Conservation (phyloP, 2,329 filamentous ascomycete genomes). For the Cladosporium sp. region DNA sequence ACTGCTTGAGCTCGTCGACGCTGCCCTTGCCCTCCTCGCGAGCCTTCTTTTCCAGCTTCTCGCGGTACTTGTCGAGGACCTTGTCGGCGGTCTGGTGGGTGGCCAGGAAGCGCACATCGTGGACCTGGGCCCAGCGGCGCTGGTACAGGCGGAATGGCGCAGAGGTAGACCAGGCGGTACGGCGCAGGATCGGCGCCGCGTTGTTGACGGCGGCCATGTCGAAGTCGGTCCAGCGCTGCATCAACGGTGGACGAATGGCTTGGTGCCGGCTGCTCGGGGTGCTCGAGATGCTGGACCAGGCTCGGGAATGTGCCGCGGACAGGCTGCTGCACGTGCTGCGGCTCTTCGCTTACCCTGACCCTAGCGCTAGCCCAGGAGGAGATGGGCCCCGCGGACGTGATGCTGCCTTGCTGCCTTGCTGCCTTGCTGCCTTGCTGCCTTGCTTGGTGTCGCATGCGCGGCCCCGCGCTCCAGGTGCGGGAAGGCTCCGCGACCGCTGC, state of each 20-base stretch:
- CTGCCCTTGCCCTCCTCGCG: slow-evolving; percentile 61
- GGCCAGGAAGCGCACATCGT: slow-evolving; percentile 83
- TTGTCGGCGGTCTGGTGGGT: slow-evolving; percentile 61
- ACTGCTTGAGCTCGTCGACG: slow-evolving; percentile 70
- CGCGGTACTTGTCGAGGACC: slow-evolving; percentile 76
- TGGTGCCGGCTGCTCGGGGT: neutral
- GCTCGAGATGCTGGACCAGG: no score
- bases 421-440: no score
- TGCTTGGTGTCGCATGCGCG: no score
- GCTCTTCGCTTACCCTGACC: no score
- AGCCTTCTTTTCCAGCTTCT: slow-evolving; percentile 79
- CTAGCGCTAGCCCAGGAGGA: no score
- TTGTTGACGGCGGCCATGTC: slow-evolving; percentile 13
- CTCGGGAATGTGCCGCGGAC: no score
- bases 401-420: no score
- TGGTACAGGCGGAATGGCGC: slow-evolving; percentile 43
- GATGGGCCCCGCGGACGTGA: no score
- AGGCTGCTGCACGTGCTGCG: no score
- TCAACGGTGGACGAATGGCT: neutral
- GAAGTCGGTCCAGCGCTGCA: slow-evolving; percentile 13
- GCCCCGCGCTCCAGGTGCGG: no score
- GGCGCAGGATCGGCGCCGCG: slow-evolving; percentile 20
- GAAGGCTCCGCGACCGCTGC: no score
- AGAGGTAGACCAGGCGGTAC: slow-evolving; percentile 17
- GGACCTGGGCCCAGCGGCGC: slow-evolving; percentile 82